Evolutionary conservation across 1,284 basidiomycete species (phyloP).

Genomic region (Jaminaea rosea): DNA sequence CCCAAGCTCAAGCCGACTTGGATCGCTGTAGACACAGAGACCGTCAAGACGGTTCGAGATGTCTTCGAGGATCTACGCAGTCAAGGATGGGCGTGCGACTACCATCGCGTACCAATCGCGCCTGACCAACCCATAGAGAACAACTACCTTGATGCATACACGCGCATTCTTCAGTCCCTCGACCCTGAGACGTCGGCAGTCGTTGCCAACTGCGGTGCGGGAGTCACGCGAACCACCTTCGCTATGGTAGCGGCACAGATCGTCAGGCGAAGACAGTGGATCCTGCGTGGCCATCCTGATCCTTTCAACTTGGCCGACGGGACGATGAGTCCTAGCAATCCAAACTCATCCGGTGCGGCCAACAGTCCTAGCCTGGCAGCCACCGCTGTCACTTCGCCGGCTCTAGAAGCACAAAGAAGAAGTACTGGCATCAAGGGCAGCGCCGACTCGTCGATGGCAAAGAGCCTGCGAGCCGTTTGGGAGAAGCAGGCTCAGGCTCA

Average conservation of each 20-base stretch:
- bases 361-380: background rate
- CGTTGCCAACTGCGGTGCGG: constrained; percentile 95
- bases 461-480: constrained; percentile 21
- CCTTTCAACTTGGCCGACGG: constrained; percentile 53
- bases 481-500: constrained; percentile 75
- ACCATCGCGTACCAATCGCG: constrained; percentile 76
- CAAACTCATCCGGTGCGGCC: background rate
- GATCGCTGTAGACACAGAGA: constrained; percentile 77
- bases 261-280: constrained; percentile 73
- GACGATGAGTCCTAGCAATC: background rate
- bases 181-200: constrained; percentile 74
- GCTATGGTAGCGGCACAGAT: constrained; percentile 92
- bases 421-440: no score
- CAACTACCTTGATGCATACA: constrained; percentile 70
- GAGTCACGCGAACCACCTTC: constrained; percentile 90
- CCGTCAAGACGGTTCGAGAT: constrained; percentile 79
- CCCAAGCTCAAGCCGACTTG: constrained; percentile 73
- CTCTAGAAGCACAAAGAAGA: no score
- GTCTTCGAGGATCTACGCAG: constrained; percentile 84
- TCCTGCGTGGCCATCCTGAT: constrained; percentile 66
- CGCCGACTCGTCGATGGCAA: constrained; percentile 17
- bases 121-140: constrained; percentile 43
- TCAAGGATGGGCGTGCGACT: constrained; percentile 55
- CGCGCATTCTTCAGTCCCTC: constrained; percentile 68
- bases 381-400: background rate